These are phyloP conservation scores for Globisporangium nunn DNA, from an alignment of 352 stramenopile genomes.

Conservation along the genomic window DNA sequence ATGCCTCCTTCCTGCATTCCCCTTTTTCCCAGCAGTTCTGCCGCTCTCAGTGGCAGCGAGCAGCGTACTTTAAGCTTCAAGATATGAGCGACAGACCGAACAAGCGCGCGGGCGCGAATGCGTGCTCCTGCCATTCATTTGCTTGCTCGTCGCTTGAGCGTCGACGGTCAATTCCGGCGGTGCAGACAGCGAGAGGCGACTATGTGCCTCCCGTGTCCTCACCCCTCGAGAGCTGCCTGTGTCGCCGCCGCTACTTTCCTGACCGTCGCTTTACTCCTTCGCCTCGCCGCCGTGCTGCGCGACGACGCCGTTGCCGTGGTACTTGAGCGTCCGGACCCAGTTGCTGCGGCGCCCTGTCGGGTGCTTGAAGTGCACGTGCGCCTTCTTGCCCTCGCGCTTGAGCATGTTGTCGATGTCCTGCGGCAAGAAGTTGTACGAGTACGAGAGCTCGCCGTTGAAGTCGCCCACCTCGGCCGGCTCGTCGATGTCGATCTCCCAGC, in stretches of 20 bases:
- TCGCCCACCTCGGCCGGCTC: slow-evolving; percentile 63
- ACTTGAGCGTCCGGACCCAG: slow-evolving; percentile 87
- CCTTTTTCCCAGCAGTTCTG: not conserved
- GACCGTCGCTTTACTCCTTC: slow-evolving; percentile 34
- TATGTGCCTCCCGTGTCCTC: no score
- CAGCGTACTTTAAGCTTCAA: not conserved
- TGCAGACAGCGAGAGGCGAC: no score
- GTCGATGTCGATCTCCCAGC: slow-evolving; percentile 81
- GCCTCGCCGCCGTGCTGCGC: slow-evolving; percentile 73
- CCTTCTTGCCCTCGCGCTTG: slow-evolving; percentile 80
- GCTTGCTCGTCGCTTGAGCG: no score
- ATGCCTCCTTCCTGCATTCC: not conserved
- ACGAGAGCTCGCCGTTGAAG: slow-evolving; percentile 75
- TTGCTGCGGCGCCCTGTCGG: slow-evolving; percentile 70
- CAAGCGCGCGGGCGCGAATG: no score
- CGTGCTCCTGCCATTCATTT: no score
- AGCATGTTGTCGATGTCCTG: slow-evolving; percentile 63
- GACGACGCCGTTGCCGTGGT: slow-evolving; percentile 75
- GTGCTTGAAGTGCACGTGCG: slow-evolving; percentile 66
- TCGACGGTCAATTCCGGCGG: no score
- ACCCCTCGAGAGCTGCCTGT: no score
- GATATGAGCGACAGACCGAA: no score
- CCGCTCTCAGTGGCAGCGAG: not conserved
- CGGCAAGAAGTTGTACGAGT: slow-evolving; percentile 85
- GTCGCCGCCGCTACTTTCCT: not conserved